Evolutionary conservation across 495 filamentous ascomycete species (phyloP), one percentile per base, ranked within the genome.

Genomic region (Stereocaulon alpinum): DNA sequence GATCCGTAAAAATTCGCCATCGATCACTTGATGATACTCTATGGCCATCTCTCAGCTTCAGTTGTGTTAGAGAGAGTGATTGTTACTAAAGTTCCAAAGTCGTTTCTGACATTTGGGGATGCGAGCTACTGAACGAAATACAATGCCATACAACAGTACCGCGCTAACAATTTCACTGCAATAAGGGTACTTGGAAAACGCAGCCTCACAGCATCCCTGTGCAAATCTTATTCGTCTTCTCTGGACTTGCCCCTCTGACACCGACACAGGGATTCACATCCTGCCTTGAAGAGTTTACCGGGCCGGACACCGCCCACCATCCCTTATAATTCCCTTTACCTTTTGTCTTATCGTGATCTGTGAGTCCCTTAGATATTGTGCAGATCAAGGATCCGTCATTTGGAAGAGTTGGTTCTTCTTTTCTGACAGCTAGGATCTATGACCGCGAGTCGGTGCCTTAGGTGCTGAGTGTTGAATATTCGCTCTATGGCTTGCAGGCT

Each of bases 371-470:
- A 40, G 10, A 18, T 15, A 24, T 24, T 24, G 24, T 58, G 56
- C 56, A 29, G 45, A 58, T 58, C 48, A 37, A 40, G 42, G 12
- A 48, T 54, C 53, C 58, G 58, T 53, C 40, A n/a, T 43, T 9
- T 3, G 12, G 10, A 34, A 47, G 14, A 44, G n/a, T 6, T 56
- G 27, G 27, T 44, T 27, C 34, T 20, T 9, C 17, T 22, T 47
- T 29, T n/a, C 17, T 58, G 32, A 50, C 44, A 58, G 42, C 15
- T 29, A 27, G 34, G 40, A n/a, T 18, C 30, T 24, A n/a, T 60
- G 48, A 60, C 58, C 58, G 58, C 48, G 53, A 60, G 43, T 60
- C 58, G 58, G 14, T 45, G 49, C 58, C 49, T 51, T 40, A 22
- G 17, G 14, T 29, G 5, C 27, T 41, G 20, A 27, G 24, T 24